Conservation (phyloP, 805 yeast genomes). For the Kodamaea kaohsiungensis region DNA sequence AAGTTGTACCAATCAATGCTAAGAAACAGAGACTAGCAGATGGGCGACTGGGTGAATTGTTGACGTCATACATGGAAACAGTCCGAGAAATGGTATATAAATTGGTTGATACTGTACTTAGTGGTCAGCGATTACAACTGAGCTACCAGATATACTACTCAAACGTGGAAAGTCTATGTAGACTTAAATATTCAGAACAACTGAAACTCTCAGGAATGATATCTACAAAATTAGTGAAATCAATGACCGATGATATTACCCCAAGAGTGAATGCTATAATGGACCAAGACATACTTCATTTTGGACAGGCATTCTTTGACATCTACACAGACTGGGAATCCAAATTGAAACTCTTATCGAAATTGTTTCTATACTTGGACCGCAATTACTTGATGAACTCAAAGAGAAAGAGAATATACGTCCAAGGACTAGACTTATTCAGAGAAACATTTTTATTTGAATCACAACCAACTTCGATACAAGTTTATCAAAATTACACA, state of each 20-base stretch:
- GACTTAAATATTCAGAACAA: constrained; percentile 34
- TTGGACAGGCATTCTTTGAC: constrained; percentile 13
- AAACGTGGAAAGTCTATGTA: constrained; percentile 34
- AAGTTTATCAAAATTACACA: constrained; percentile 4
- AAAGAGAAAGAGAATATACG: constrained; percentile 8
- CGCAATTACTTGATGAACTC: constrained; percentile 30
- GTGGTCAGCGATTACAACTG: constrained; percentile 14
- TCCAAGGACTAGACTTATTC: constrained; percentile 15
- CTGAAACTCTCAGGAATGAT: constrained; percentile 24
- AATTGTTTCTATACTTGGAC: constrained; percentile 38
- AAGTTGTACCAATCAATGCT: neutral
- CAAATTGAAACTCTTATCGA: constrained; percentile 24
- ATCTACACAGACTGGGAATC: constrained; percentile 25
- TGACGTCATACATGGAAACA: constrained; percentile 8
- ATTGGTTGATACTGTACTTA: constrained; percentile 21
- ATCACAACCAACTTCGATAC: neutral
- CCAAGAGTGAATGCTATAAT: neutral
- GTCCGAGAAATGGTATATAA: constrained; percentile 10
- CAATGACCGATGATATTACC: constrained; percentile 5
- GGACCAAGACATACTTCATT: neutral
- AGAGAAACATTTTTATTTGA: constrained; percentile 15
- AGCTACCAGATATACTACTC: constrained; percentile 28
- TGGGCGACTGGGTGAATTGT: constrained; percentile 5
- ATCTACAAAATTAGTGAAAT: constrained; percentile 19
- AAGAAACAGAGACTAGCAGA: constrained; percentile 7